phyloP scores from a whole-genome alignment of 345 rosid genomes.

The Sonneratia caseolaris region DNA sequence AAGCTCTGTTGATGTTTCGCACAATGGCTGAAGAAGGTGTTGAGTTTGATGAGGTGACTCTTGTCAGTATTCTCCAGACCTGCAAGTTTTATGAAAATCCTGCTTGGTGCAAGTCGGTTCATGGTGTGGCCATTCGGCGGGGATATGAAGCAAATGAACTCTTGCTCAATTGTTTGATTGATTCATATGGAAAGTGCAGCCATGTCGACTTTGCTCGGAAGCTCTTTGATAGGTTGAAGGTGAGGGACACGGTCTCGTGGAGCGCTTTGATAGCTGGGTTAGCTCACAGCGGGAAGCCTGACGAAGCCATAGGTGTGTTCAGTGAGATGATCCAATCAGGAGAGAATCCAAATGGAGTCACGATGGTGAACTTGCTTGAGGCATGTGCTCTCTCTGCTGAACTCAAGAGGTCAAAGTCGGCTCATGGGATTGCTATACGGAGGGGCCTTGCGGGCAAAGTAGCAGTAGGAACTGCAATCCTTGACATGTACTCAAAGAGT shows the following conservation, averaged over 20 bases:
- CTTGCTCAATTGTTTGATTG: constrained; percentile 41
- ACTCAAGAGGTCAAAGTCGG: constrained; percentile 48
- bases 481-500: constrained; percentile 64
- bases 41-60: constrained; percentile 41
- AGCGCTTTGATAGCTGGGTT: constrained; percentile 62
- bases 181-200: constrained; percentile 49
- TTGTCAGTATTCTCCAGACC: constrained; percentile 43
- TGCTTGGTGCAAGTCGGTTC: constrained; percentile 47
- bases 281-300: constrained; percentile 35
- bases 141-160: constrained; percentile 36
- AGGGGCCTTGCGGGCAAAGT: constrained; percentile 40
- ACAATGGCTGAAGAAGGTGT: constrained; percentile 33
- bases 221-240: constrained; percentile 24
- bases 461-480: constrained; percentile 48
- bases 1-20: constrained; percentile 34
- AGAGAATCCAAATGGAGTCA: constrained; percentile 34
- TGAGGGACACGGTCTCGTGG: constrained; percentile 52
- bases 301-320: constrained; percentile 46
- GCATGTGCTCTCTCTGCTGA: constrained; percentile 58
- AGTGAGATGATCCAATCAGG: constrained; percentile 27
- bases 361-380: constrained; percentile 42
- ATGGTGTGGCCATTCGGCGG: constrained; percentile 31
- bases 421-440: constrained; percentile 58
- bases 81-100: constrained; percentile 40
- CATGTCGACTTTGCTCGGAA: constrained; percentile 34